A percentile compares a stretch with the other conserved stretches of the same genome.
Evolutionary conservation across 2,329 filamentous ascomycete species (phyloP).

Genomic region (Plectosphaerella plurivora): DNA sequence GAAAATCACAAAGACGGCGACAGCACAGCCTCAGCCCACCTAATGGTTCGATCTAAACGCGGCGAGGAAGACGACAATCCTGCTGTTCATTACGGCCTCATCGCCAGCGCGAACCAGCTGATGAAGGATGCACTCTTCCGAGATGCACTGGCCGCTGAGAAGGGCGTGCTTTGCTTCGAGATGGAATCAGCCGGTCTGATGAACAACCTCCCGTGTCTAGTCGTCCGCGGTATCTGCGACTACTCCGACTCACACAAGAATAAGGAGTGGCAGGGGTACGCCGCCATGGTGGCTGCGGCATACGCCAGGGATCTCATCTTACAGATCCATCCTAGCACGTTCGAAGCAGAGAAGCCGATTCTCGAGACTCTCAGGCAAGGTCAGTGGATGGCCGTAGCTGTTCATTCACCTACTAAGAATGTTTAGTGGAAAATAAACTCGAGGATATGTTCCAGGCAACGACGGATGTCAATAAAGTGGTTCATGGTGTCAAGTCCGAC

Average conservation of each 20-base stretch:
- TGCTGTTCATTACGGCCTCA: conserved; percentile 15
- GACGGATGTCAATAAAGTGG: neutral
- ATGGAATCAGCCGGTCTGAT: conserved; percentile 25
- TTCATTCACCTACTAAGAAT: neutral
- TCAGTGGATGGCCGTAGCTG: neutral
- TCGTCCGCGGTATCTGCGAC: conserved; percentile 34
- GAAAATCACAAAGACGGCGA: conserved; percentile 1
- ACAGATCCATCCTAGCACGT: conserved; percentile 7
- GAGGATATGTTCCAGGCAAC: neutral
- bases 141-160: conserved; percentile 18
- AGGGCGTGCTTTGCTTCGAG: conserved; percentile 18
- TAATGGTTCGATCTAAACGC: conserved; percentile 2
- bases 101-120: conserved; percentile 28
- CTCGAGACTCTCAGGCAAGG: too few species aligned
- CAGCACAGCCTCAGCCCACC: neutral
- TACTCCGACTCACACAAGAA: conserved; percentile 35
- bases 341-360: conserved; percentile 8
- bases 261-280: conserved; percentile 29
- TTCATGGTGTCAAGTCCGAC: neutral
- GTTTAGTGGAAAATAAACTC: neutral
- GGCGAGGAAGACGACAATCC: conserved; percentile 7
- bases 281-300: conserved; percentile 26
- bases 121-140: conserved; percentile 27
- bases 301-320: conserved; percentile 12
- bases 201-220: conserved; percentile 24